Base-by-base conservation (phyloP, 352 stramenopile species). In the Pythium biforme region DNA sequence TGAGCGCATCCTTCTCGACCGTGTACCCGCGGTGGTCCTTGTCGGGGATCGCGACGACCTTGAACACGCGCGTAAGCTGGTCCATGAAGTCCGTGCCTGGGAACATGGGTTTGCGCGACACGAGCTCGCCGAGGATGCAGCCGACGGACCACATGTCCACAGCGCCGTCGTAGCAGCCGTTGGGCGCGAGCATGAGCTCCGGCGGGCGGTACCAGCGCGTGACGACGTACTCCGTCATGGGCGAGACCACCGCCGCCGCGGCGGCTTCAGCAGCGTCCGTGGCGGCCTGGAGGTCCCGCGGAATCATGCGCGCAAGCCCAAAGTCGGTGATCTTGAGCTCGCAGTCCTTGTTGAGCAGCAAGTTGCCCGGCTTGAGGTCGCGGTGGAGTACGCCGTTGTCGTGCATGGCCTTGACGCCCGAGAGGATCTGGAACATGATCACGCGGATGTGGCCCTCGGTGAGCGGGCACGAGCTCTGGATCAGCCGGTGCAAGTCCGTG, bases 321-420 rank as follows among this genome's bases (percentile, higher is more conserved):
- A 98, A 98, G 72, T 98, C 94, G 8, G 92, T 97, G 66, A 98
- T 97, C 68, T 92, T 94, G 50, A 92, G 74, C 59, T 97, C 83
- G 64, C 92, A 98, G 66, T 95, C 91, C 59, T 96, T 95, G 79
- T 92, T 79, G 15, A 98, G 85, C 19, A 98, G 64, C 11, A 98
- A 66, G 57, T 98, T 98, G n/a, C 92, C 92, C 17, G 93, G 90
- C 67, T 98, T 98, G 63, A 98, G 84, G 72, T 98, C 92, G 22
- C 94, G 90, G 59, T 98, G 93, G 41, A 98, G 81, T 50, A 98
- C 90, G 20, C 82, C 88, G 56, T 98, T 96, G 59, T 96, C 88
- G 72, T 98, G 94, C 72, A 98, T 88, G 29, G 95, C 94, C 57
- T 97, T 90, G 63, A 98, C 86, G 1, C 83, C 83, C 9, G 77